phyloP scores from a whole-genome alignment of 768 basidiomycete genomes.

The Rhodosporidiobolus sp. region DNA sequence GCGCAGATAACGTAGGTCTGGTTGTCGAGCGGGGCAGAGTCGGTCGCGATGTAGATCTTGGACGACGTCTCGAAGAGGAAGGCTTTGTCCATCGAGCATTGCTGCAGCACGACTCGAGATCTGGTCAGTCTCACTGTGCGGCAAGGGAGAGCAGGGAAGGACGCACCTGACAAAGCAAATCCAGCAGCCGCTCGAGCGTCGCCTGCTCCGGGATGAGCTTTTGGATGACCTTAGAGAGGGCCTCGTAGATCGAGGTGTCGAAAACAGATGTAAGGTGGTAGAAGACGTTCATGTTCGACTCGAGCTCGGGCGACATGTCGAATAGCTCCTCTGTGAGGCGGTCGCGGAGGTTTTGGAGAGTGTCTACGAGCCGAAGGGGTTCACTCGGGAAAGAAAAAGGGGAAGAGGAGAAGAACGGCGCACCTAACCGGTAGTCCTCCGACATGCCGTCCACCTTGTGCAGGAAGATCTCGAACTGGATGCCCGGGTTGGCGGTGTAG shows the following conservation, averaged over 20 bases:
- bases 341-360: slow-evolving; percentile 85
- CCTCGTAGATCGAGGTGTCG: slow-evolving; percentile 85
- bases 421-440: slow-evolving; percentile 84
- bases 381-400: slow-evolving; percentile 4
- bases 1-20: slow-evolving; percentile 84
- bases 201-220: slow-evolving; percentile 79
- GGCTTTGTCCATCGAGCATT: slow-evolving; percentile 87
- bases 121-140: neutral
- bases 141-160: too few relatives aligned
- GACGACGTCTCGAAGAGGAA: slow-evolving; percentile 86
- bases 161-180: slow-evolving; percentile 54
- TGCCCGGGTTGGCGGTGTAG: slow-evolving; percentile 58
- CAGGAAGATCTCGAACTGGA: slow-evolving; percentile 85
- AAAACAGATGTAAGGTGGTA: slow-evolving; percentile 91
- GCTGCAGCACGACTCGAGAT: slow-evolving; percentile 58
- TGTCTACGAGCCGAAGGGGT: slow-evolving; percentile 61
- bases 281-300: slow-evolving; percentile 56
- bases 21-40: slow-evolving; percentile 84
- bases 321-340: slow-evolving; percentile 75
- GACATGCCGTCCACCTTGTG: slow-evolving; percentile 90
- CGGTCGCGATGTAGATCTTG: slow-evolving; percentile 86
- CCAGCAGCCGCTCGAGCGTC: slow-evolving; percentile 79
- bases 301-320: slow-evolving; percentile 59
- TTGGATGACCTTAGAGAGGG: slow-evolving; percentile 84
- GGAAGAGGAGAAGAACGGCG: slow-evolving; percentile 39